These are phyloP conservation scores for Piedraia hortae DNA, from an alignment of 2,329 filamentous ascomycete genomes.

Conservation along the genomic window DNA sequence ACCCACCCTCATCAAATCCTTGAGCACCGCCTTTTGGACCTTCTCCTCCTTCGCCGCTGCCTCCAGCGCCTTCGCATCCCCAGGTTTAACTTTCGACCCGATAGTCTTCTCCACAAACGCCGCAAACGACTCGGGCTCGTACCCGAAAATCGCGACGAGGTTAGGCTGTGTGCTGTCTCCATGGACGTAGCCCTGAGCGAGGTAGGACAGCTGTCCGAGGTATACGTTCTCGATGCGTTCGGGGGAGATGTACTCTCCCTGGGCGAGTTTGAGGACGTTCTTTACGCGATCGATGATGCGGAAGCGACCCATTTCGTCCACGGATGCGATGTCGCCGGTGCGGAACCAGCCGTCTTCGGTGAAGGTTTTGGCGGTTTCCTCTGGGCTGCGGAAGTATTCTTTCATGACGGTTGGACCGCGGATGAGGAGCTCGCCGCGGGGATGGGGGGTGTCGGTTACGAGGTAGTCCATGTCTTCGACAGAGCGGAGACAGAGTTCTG, in stretches of 20 bases:
- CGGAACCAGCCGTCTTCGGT: slow-evolving; percentile 89
- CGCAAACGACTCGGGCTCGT: slow-evolving; percentile 65
- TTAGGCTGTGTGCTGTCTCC: slow-evolving; percentile 60
- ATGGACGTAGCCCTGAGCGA: slow-evolving; percentile 68
- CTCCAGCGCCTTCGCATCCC: slow-evolving; percentile 39
- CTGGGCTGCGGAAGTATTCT: slow-evolving; percentile 73
- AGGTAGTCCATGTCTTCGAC: slow-evolving; percentile 88
- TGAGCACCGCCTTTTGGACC: slow-evolving; percentile 47
- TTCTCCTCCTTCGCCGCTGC: slow-evolving; percentile 38
- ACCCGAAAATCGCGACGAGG: slow-evolving; percentile 65
- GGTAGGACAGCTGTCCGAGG: slow-evolving; percentile 48
- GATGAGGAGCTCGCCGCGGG: slow-evolving; percentile 69
- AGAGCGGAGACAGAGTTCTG: slow-evolving; percentile 58
- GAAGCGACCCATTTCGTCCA: slow-evolving; percentile 69
- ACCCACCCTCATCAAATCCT: slow-evolving; percentile 51
- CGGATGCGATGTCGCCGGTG: slow-evolving; percentile 68
- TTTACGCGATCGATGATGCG: slow-evolving; percentile 90
- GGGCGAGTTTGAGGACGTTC: slow-evolving; percentile 94
- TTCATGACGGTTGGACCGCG: slow-evolving; percentile 56
- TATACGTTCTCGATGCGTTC: slow-evolving; percentile 94
- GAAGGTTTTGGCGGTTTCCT: slow-evolving; percentile 59
- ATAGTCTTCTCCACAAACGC: slow-evolving; percentile 53
- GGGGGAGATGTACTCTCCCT: slow-evolving; percentile 93
- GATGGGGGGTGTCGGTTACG: slow-evolving; percentile 61
- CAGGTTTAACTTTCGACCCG: slow-evolving; percentile 29